A percentile compares a stretch with the other conserved stretches of the same genome.
Conservation (phyloP, 176 grass and related monocot species). For the Triticum timopheevii region DNA sequence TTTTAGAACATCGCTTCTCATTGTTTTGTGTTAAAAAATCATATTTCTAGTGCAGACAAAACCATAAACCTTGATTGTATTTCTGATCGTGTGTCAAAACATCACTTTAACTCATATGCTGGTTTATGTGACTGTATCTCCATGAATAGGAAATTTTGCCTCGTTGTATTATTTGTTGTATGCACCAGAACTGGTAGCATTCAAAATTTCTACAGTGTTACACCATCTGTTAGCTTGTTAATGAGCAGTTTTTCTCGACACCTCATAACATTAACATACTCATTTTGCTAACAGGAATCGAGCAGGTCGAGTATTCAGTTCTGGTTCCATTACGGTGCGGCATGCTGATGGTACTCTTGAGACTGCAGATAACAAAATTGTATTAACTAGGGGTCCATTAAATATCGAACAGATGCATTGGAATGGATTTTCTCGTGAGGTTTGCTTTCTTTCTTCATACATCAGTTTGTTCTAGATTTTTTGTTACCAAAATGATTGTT, state of each 20-base stretch:
- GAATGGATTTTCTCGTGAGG: conserved; percentile 39
- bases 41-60: conserved; percentile 3
- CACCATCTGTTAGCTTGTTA: background rate
- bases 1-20: background rate
- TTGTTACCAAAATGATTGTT: background rate
- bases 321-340: background rate
- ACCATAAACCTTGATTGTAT: background rate
- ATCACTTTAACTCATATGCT: background rate
- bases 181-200: background rate
- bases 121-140: background rate
- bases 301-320: conserved; percentile 18
- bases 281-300: conserved; percentile 7
- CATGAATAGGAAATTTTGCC: background rate
- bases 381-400: background rate
- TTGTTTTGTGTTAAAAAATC: background rate
- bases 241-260: background rate
- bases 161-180: background rate
- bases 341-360: background rate
- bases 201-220: background rate
- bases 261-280: background rate
- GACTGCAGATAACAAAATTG: conserved; percentile 5
- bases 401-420: background rate
- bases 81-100: background rate
- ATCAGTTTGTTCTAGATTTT: background rate
- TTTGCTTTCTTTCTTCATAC: background rate